phyloP scores from a whole-genome alignment of 2,329 filamentous ascomycete species.

The Talaromyces sp. region DNA sequence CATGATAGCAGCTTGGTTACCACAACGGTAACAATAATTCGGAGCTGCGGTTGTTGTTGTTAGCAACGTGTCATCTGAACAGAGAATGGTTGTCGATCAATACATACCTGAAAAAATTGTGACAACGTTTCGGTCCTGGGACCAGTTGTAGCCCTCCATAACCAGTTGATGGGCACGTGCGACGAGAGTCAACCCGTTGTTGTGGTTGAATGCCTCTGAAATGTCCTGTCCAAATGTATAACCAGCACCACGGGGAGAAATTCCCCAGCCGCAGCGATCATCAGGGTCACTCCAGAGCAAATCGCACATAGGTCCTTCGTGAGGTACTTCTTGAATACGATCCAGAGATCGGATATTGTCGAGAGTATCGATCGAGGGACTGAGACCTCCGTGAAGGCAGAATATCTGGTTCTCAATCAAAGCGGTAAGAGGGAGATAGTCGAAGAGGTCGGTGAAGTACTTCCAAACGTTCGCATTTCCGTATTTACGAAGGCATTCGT shows the following conservation, averaged over 20 bases:
- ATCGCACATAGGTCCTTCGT: conserved; percentile 98
- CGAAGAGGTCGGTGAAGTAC: conserved; percentile 97
- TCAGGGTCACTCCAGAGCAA: conserved; percentile 97
- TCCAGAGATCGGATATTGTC: conserved; percentile 95
- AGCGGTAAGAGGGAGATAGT: conserved; percentile 94
- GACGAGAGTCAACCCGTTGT: conserved; percentile 94
- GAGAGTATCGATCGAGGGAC: conserved; percentile 91
- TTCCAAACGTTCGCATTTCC: conserved; percentile 99
- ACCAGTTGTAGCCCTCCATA: conserved; percentile 99
- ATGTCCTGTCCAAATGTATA: conserved; percentile 98
- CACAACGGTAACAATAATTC: conserved; percentile 98
- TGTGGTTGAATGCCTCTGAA: conserved; percentile 98
- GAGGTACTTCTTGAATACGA: conserved; percentile 95
- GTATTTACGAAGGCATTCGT: conserved; percentile 97
- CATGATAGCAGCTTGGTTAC: conserved; percentile 99
- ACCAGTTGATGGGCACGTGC: conserved; percentile 96
- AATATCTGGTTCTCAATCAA: conserved; percentile 99
- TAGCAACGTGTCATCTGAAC: not conserved
- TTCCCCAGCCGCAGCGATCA: conserved; percentile 93
- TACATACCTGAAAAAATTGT: conserved; percentile 91
- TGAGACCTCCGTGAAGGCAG: conserved; percentile 94
- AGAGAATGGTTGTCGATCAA: not conserved
- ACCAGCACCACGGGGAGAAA: conserved; percentile 88
- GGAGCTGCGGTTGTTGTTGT: conserved; percentile 57
- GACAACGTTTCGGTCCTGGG: conserved; percentile 94